phyloP scores from a whole-genome alignment of 1,284 basidiomycete species.

The Cystobasidium sp. region DNA sequence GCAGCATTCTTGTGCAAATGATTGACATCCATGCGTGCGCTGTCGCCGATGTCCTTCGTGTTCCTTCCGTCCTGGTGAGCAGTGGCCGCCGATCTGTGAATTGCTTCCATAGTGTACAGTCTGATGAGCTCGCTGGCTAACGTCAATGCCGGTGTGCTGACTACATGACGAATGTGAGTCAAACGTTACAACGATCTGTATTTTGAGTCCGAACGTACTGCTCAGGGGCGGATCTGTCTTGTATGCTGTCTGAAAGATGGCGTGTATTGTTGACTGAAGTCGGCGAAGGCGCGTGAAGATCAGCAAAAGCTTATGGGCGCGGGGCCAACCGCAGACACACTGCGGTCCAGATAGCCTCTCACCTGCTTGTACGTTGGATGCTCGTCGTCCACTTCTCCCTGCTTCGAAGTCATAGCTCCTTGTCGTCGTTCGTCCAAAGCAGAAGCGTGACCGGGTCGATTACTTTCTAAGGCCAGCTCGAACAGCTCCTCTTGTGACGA shows the following conservation, averaged over 20 bases:
- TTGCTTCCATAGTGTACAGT: conserved; percentile 37
- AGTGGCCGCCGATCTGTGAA: conserved; percentile 32
- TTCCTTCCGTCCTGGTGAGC: conserved; percentile 18
- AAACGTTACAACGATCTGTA: not conserved
- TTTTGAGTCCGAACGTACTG: not conserved
- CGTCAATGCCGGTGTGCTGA: conserved; percentile 30
- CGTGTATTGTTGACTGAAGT: conserved; percentile 29
- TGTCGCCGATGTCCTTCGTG: conserved; percentile 18
- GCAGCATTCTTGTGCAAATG: conserved; percentile 38
- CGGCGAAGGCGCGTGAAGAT: not conserved
- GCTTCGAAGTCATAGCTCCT: conserved; percentile 1
- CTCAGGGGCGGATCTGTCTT: conserved; percentile 25
- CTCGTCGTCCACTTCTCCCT: conserved; percentile 4
- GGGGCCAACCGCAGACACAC: not conserved
- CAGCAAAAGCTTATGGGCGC: no score
- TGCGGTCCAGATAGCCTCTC: not conserved
- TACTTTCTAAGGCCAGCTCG: not conserved
- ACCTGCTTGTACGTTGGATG: conserved; percentile 33
- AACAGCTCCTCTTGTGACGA: no score
- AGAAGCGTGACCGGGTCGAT: not conserved
- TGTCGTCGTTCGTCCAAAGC: not conserved
- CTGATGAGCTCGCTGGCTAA: conserved; percentile 33
- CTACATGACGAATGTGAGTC: not conserved
- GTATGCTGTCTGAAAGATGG: conserved; percentile 35
- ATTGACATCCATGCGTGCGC: conserved; percentile 27